Evolutionary conservation across 805 yeast genomes (phyloP), one percentile per base, ranked within the genome.

Genomic region (Groenewaldozyma salmanticensis): DNA sequence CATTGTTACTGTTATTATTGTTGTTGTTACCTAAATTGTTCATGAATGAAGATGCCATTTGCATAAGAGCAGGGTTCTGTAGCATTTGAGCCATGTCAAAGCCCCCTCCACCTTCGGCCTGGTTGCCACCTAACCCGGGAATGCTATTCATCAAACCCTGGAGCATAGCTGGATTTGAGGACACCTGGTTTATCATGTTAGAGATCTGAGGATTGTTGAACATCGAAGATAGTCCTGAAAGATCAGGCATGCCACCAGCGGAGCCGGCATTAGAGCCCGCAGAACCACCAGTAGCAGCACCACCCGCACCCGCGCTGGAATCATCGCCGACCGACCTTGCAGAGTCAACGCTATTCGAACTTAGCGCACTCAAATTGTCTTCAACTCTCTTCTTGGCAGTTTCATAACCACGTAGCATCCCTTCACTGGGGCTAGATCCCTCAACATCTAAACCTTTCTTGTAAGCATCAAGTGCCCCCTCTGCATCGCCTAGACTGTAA

Each of bases 341-440:
- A 22, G 68, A 58, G 37, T 68, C 69, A 17, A 69, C 63, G 37
- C 59, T 63, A 16, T 51, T 27, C 18, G 49, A 35, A 40, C 55
- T 52, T 34, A 68, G 64, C 19, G 68, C 52, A 22, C 60, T 53
- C 35, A 47, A 64, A 42, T 85, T 83, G 57, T 81, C 88, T 54
- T 82, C 86, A 31, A 83, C 85, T 59, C 88, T 79, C 62, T 75
- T 75, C 67, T 85, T 84, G 19, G 96, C 96, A 27, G 95, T 84
- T 61, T 90, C 96, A 59, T 77, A 87, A 40, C 96, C 98, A 58
- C 80, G 79, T 62, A 73, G 75, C 96, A 90, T 90, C 15, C 92
- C 88, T 32, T 82, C 95, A 5, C 88, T 75, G 36, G 90, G 86
- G 20, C 67, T 65, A 35, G 77, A 82, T 34, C 96, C 96, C 65